Conservation (phyloP, 2,329 filamentous ascomycete genomes). For the Stagonosporopsis cucurbitacearum region DNA sequence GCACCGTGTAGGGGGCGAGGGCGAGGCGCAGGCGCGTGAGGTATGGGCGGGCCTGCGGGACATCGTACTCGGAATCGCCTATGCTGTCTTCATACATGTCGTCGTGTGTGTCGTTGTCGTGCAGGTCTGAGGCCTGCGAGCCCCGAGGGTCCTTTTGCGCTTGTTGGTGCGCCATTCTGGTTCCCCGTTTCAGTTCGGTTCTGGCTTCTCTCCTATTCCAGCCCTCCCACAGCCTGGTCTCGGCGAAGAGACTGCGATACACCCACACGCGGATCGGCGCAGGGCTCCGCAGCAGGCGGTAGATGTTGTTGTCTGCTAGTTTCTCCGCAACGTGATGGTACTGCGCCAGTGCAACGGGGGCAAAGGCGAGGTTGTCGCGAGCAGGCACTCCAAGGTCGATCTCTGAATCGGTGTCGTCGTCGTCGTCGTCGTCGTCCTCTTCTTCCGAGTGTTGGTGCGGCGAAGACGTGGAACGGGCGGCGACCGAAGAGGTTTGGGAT, state of each 20-base stretch:
- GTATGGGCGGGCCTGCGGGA: constrained; percentile 39
- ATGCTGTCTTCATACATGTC: constrained; percentile 25
- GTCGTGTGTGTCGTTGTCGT: background rate
- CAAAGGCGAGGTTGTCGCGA: constrained; percentile 24
- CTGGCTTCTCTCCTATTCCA: constrained; percentile 19
- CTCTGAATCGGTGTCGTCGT: background rate
- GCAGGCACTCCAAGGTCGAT: background rate
- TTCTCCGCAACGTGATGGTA: constrained; percentile 31
- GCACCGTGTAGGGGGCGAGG: constrained; percentile 59
- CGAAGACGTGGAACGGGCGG: background rate
- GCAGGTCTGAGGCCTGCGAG: background rate
- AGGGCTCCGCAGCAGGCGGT: constrained; percentile 34
- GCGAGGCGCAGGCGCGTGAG: constrained; percentile 55
- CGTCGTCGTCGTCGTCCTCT: background rate
- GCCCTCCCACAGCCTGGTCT: constrained; percentile 31
- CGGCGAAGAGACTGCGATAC: constrained; percentile 32
- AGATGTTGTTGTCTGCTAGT: constrained; percentile 34
- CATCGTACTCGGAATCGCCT: constrained; percentile 24
- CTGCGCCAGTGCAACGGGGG: constrained; percentile 32
- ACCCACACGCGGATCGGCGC: constrained; percentile 37
- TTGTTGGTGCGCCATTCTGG: background rate
- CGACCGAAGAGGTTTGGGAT: background rate
- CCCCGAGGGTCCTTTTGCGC: background rate
- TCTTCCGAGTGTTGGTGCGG: background rate
- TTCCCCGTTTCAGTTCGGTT: background rate